A percentile compares a stretch with the other conserved stretches of the same genome.
Conservation (phyloP, 495 filamentous ascomycete genomes). For the Umbilicaria muhlenbergii region DNA sequence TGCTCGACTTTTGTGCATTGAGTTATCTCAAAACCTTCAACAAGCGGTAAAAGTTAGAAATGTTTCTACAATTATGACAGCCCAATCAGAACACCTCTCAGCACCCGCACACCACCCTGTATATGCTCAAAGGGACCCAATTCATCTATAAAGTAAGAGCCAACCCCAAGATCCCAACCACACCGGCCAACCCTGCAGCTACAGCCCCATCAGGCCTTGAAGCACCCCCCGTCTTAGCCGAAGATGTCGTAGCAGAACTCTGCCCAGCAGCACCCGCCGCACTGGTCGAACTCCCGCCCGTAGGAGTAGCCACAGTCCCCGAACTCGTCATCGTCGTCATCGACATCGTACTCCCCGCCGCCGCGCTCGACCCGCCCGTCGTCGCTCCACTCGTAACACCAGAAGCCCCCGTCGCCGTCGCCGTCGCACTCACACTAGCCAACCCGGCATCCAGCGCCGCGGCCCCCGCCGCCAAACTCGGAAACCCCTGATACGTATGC, state of each 20-base stretch:
- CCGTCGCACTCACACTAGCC: conserved; percentile 18
- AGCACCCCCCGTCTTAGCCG: conserved; percentile 1
- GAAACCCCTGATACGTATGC: conserved; percentile 12
- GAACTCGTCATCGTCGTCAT: conserved; percentile 1
- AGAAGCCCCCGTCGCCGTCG: conserved; percentile 6
- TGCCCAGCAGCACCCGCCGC: neutral
- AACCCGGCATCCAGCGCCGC: neutral
- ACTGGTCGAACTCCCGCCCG: neutral
- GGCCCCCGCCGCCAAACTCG: conserved; percentile 8
- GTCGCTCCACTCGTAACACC: neutral
- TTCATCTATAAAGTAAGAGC: neutral
- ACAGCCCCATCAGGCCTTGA: conserved; percentile 6
- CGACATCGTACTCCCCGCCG: neutral
- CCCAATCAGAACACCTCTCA: too few relatives aligned
- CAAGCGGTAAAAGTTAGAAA: too few relatives aligned
- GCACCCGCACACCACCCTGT: too few relatives aligned
- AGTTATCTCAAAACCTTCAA: too few relatives aligned
- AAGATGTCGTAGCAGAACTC: neutral
- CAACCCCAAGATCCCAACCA: conserved; percentile 7
- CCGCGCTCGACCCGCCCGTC: too few relatives aligned
- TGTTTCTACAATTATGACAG: too few relatives aligned
- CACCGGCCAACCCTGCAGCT: conserved; percentile 6
- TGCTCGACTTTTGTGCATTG: too few relatives aligned
- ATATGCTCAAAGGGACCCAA: too few relatives aligned
- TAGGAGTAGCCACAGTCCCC: conserved; percentile 1